Conservation (phyloP, 2,329 filamentous ascomycete genomes). For the Clarireedia monteithiana region DNA sequence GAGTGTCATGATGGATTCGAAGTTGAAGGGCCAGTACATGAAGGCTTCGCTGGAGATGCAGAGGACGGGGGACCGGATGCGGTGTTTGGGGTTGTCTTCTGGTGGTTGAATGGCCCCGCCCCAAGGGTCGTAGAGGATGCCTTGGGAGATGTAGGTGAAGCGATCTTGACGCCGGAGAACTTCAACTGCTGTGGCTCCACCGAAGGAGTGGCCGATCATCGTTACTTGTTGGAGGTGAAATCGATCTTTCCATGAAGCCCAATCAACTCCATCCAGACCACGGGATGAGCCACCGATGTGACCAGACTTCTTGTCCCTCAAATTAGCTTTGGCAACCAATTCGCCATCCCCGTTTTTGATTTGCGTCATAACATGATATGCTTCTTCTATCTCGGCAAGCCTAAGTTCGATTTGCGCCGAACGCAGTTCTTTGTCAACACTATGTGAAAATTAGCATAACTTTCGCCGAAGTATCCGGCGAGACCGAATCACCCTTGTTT, state of each 20-base stretch:
- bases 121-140: constrained; percentile 61
- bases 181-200: constrained; percentile 56
- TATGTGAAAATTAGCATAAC: not conserved
- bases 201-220: constrained; percentile 59
- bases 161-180: constrained; percentile 45
- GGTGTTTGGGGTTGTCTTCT: constrained; percentile 36
- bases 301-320: constrained; percentile 33
- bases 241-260: constrained; percentile 47
- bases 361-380: constrained; percentile 45
- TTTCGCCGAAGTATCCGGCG: not conserved
- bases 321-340: constrained; percentile 25
- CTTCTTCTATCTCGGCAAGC: constrained; percentile 57
- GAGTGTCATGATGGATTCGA: constrained; percentile 47
- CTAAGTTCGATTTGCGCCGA: constrained; percentile 55
- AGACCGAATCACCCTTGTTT: constrained; percentile 36
- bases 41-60: constrained; percentile 62
- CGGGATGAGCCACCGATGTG: constrained; percentile 50
- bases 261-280: constrained; percentile 47
- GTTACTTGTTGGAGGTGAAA: constrained; percentile 52
- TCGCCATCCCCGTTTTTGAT: constrained; percentile 48
- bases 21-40: constrained; percentile 62
- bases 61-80: constrained; percentile 46
- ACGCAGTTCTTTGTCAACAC: constrained; percentile 50
- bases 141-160: constrained; percentile 52
- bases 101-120: constrained; percentile 40